Conservation (phyloP, 2,329 filamentous ascomycete genomes). For the Lecanoromycetidae sp. region DNA sequence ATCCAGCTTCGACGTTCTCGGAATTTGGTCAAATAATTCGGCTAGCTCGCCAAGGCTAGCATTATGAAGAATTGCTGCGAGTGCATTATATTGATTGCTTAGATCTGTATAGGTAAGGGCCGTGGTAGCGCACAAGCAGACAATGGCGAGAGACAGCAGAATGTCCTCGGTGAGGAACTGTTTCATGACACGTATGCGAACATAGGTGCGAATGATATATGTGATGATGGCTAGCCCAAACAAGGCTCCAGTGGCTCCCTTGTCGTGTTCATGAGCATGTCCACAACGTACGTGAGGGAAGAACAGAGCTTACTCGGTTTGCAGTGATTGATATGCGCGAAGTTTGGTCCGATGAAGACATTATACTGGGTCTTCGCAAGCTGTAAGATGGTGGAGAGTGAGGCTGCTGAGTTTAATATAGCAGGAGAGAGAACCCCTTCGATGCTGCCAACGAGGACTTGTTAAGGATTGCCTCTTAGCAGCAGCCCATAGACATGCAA, state of each 20-base stretch:
- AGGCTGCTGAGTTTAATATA: neutral
- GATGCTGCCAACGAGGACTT: too few species aligned
- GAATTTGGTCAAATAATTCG: neutral
- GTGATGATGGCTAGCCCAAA: constrained; percentile 10
- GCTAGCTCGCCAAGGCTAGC: neutral
- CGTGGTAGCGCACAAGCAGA: constrained; percentile 5
- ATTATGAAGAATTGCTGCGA: neutral
- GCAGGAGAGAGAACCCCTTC: neutral
- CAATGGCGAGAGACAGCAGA: constrained; percentile 5
- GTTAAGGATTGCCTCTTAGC: too few species aligned
- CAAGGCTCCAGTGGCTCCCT: constrained; percentile 9
- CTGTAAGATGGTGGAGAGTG: neutral
- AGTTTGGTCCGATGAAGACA: neutral
- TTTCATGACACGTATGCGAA: constrained; percentile 1
- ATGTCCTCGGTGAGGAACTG: constrained; percentile 8
- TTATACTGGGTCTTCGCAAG: neutral
- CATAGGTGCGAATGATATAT: constrained; percentile 5
- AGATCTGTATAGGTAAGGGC: constrained; percentile 1
- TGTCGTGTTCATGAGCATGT: neutral
- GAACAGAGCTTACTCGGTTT: neutral
- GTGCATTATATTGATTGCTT: neutral
- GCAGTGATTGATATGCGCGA: neutral
- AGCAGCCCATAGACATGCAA: too few species aligned
- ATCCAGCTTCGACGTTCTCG: neutral
- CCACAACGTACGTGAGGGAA: neutral